phyloP scores from a whole-genome alignment of 768 basidiomycete genomes.

The Cystobasidium onofrii region DNA sequence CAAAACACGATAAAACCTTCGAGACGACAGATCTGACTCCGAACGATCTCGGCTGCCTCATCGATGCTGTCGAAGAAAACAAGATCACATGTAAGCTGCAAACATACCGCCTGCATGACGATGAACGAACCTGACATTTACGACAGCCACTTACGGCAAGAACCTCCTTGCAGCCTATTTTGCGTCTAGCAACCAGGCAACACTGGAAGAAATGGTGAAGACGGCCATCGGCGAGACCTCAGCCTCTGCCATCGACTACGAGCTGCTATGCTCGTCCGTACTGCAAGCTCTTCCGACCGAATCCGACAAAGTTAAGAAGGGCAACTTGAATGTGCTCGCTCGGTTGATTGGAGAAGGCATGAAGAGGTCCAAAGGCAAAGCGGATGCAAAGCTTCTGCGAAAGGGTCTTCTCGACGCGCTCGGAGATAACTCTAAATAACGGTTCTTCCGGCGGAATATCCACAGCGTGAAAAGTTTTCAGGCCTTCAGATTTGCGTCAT shows the following conservation, averaged over 20 bases:
- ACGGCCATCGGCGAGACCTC: slow-evolving; percentile 51
- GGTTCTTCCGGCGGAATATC: too few relatives aligned
- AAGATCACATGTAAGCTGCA: slow-evolving; percentile 59
- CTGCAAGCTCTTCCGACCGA: slow-evolving; percentile 62
- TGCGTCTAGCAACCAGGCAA: slow-evolving; percentile 41
- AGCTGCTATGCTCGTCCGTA: slow-evolving; percentile 56
- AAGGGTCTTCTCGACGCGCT: slow-evolving; percentile 46
- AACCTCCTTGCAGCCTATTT: slow-evolving; percentile 66
- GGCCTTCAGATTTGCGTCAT: not conserved
- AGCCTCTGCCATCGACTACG: slow-evolving; percentile 48
- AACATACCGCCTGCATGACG: too few relatives aligned
- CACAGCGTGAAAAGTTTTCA: slow-evolving; percentile 33
- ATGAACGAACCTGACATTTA: not conserved
- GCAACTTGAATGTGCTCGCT: slow-evolving; percentile 69
- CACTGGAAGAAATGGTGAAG: slow-evolving; percentile 45
- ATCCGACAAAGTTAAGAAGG: slow-evolving; percentile 57
- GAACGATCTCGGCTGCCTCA: slow-evolving; percentile 62
- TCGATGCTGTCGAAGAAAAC: slow-evolving; percentile 62
- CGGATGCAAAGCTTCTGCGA: slow-evolving; percentile 60
- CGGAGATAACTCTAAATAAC: too few relatives aligned
- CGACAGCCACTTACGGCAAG: slow-evolving; percentile 67
- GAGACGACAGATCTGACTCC: slow-evolving; percentile 56
- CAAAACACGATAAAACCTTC: slow-evolving; percentile 55
- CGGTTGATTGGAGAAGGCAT: slow-evolving; percentile 78
- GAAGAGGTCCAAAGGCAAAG: slow-evolving; percentile 67